Conservation (phyloP, 164 flowering plant genomes). For the Umbellularia californica region DNA sequence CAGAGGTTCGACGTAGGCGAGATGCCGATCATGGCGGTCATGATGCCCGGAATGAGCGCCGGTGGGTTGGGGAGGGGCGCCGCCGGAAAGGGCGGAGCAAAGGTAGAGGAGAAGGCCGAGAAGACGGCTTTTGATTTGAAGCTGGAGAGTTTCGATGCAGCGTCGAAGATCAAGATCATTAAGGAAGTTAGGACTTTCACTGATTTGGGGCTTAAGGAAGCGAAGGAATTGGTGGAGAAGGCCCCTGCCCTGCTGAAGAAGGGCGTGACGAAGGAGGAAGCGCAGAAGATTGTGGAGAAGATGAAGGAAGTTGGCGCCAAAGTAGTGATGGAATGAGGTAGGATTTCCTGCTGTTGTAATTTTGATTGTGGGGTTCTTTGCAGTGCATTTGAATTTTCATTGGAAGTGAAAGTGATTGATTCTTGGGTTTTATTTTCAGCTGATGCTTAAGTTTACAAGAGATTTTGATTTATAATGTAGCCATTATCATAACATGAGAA, state of each 20-base stretch:
- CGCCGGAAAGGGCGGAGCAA: slow-evolving; percentile 31
- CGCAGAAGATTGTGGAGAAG: slow-evolving; percentile 32
- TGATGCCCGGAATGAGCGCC: slow-evolving; percentile 88
- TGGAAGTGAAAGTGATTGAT: too few species aligned
- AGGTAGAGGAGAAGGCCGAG: slow-evolving; percentile 63
- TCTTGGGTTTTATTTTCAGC: too few species aligned
- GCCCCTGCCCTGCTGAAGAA: slow-evolving; percentile 31
- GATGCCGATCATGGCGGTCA: slow-evolving; percentile 73
- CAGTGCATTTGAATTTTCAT: too few species aligned
- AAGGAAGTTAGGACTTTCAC: slow-evolving; percentile 88
- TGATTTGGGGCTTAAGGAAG: slow-evolving; percentile 40
- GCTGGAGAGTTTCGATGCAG: slow-evolving; percentile 77
- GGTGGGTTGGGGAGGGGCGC: slow-evolving; percentile 14
- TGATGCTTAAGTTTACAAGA: too few species aligned
- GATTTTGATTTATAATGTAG: too few species aligned
- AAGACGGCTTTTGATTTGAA: slow-evolving; percentile 84
- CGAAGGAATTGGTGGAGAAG: slow-evolving; percentile 40
- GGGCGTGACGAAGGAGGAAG: slow-evolving; percentile 33
- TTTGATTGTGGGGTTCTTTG: background rate
- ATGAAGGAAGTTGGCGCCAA: slow-evolving; percentile 32
- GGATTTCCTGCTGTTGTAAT: background rate
- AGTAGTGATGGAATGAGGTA: slow-evolving; percentile 30
- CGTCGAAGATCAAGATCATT: slow-evolving; percentile 77
- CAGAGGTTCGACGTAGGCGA: slow-evolving; percentile 52
- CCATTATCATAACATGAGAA: too few species aligned